phyloP scores from a whole-genome alignment of 2,329 filamentous ascomycete species.

The Ophiostoma sp. region DNA sequence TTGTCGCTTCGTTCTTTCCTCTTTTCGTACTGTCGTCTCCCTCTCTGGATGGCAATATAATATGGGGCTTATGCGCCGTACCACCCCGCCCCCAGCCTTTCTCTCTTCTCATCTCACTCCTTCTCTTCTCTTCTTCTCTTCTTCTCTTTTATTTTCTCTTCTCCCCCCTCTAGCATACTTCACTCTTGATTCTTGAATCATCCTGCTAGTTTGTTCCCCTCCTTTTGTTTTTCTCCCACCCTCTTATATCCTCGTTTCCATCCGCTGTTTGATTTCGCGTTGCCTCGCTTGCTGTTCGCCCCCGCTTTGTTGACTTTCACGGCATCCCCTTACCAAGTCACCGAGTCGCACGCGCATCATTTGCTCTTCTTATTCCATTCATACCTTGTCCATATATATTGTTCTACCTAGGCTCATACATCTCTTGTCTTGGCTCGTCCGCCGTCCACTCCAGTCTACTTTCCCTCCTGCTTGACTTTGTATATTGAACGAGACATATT shows the following conservation, averaged over 20 bases:
- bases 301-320: constrained; percentile 12
- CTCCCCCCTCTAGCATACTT: background rate
- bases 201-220: background rate
- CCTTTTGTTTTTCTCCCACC: background rate
- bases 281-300: background rate
- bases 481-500: too few species aligned
- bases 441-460: too few species aligned
- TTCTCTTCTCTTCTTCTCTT: background rate
- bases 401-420: background rate
- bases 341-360: background rate
- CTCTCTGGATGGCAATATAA: constrained; percentile 6
- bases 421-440: too few species aligned
- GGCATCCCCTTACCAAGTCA: constrained; percentile 6
- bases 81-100: constrained; percentile 10
- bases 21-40: background rate
- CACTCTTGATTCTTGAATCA: background rate
- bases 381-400: background rate
- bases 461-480: too few species aligned
- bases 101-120: background rate
- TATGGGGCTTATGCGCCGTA: constrained; percentile 7
- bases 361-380: background rate
- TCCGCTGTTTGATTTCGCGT: background rate
- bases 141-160: background rate
- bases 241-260: background rate
- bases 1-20: background rate